Conservation (phyloP, 768 basidiomycete species). For the Phylloporus sp. region DNA sequence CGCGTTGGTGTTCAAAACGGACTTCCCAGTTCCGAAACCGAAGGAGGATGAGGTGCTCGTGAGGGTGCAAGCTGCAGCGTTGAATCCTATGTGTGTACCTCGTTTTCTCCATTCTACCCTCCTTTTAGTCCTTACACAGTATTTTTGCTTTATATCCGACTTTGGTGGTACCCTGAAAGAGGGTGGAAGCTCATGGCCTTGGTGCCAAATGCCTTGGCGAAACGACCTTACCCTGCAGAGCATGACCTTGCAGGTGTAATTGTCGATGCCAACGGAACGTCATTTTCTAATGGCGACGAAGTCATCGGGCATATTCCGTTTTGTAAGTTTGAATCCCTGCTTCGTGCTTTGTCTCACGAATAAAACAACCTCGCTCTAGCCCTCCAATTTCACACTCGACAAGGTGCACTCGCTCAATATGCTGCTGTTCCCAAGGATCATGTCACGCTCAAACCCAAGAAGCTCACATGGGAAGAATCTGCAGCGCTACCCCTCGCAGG, state of each 20-base stretch:
- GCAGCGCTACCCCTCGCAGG: conserved; percentile 58
- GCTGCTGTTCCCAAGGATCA: conserved; percentile 45
- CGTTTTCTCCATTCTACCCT: not conserved
- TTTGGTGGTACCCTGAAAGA: conserved; percentile 30
- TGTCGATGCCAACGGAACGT: conserved; percentile 49
- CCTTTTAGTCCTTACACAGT: not conserved
- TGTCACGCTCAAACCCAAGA: conserved; percentile 36
- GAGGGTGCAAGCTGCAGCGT: conserved; percentile 49
- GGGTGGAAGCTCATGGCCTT: conserved; percentile 55
- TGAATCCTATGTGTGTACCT: conserved; percentile 61
- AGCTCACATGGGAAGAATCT: conserved; percentile 52
- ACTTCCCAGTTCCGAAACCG: conserved; percentile 34
- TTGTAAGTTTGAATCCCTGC: conserved; percentile 21
- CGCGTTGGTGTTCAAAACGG: conserved; percentile 27
- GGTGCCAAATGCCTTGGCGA: conserved; percentile 44
- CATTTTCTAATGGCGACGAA: conserved; percentile 55
- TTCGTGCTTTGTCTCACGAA: not conserved
- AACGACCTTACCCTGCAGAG: conserved; percentile 53
- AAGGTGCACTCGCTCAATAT: conserved; percentile 63
- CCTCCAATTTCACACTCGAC: conserved; percentile 34
- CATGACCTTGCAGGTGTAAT: conserved; percentile 63
- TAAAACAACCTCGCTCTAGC: conserved; percentile 8
- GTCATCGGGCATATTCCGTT: conserved; percentile 56
- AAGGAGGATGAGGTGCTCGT: conserved; percentile 45
- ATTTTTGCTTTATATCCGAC: too few relatives aligned